Evolutionary conservation across 495 filamentous ascomycete genomes (phyloP), one percentile per base, ranked within the genome.

Genomic region (Daldinia grandis): DNA sequence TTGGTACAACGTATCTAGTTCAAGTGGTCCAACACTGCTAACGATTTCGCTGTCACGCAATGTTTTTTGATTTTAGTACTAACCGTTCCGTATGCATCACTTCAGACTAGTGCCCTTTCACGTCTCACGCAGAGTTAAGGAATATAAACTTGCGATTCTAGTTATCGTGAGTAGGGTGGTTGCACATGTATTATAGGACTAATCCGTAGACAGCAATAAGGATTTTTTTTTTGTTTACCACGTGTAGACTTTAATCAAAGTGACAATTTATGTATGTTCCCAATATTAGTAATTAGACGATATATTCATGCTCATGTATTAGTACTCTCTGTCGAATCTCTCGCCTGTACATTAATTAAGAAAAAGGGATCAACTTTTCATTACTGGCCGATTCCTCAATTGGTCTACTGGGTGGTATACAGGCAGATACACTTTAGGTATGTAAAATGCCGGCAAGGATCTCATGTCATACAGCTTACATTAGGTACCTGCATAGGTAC

Each of bases 171-270:
- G 38, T 28, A 53, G 25, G 58, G 54, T 58, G 59, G 37, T 68
- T 55, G 10, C 27, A 27, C 3, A 33, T 72, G 69, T 72, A 74
- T 69, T 38, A 74, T 74, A 72, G 68, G 68, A 74, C 68, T 74
- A 76, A 74, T 66, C 55, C 30, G 68, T 74, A 76, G 74, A 71
- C 62, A 71, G 68, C 50, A 72, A 67, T 19, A n/a, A 42, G 69
- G 64, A 58, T 51, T 28, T 10, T 31, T 53, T 54, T 50, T 24
- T 8, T 66, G 9, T 37, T 7, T 37, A 8, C 17, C n/a, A 9
- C n/a, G n/a, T 30, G 6, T 53, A 27, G 0, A 10, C 4, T 17
- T 15, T n/a, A 6, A 9, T 15, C 9, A 24, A 27, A 28, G 50
- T 53, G 12, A 24, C 8, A 3, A 5, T 47, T 30, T n/a, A 5